Conservation (phyloP, 2,329 filamentous ascomycete genomes). For the Trichoderma sp. region DNA sequence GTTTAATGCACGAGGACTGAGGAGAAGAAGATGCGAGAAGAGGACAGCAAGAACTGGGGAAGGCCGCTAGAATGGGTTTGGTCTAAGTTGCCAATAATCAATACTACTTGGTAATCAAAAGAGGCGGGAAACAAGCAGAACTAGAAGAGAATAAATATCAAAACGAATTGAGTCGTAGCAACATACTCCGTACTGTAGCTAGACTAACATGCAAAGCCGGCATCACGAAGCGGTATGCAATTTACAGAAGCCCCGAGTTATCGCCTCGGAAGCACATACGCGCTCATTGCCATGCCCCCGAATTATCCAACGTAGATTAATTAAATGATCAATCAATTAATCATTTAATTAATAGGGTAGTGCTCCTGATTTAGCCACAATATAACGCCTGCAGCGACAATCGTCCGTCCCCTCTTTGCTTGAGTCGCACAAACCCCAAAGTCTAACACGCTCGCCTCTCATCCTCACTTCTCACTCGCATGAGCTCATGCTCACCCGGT, state of each 20-base stretch:
- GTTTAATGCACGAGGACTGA: background rate
- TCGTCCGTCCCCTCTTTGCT: background rate
- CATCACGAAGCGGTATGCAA: background rate
- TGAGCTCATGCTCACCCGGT: constrained; percentile 1
- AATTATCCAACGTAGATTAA: background rate
- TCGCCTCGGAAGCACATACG: background rate
- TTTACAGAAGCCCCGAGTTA: background rate
- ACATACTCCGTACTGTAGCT: too few relatives aligned
- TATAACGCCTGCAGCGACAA: background rate
- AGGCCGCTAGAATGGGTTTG: background rate
- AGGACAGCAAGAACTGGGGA: background rate
- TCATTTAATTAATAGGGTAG: background rate
- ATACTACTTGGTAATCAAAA: background rate
- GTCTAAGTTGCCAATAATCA: background rate
- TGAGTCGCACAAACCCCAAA: background rate
- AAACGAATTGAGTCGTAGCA: background rate
- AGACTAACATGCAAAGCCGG: background rate
- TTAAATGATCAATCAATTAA: background rate
- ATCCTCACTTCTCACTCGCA: constrained; percentile 11
- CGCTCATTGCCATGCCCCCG: background rate
- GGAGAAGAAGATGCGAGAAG: background rate
- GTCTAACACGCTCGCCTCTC: background rate
- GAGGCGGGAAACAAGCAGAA: background rate
- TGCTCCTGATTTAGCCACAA: background rate
- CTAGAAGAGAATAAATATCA: background rate